phyloP scores from a whole-genome alignment of 805 yeast genomes.

The Saccharomycopsis sp. region DNA sequence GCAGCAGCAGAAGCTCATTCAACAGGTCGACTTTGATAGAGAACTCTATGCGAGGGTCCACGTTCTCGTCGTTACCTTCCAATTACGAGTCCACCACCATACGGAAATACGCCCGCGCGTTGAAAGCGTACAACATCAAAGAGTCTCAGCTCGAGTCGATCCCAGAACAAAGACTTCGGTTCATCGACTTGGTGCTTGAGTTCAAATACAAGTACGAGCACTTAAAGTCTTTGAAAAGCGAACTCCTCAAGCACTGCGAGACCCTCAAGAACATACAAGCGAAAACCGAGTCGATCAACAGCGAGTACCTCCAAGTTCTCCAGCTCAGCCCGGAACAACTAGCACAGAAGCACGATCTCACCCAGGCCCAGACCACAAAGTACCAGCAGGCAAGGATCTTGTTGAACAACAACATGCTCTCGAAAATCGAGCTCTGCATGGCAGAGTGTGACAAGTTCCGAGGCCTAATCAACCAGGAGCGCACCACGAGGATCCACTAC shows the following conservation, averaged over 20 bases:
- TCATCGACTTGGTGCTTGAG: constrained; percentile 12
- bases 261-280: too few species aligned
- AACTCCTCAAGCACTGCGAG: too few species aligned
- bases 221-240: too few species aligned
- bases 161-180: constrained; percentile 9
- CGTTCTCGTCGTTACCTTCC: too few species aligned
- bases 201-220: constrained; percentile 14
- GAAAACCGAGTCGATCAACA: too few species aligned
- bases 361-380: constrained; percentile 2
- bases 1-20: not conserved
- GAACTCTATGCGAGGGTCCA: not conserved
- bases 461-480: constrained; percentile 12
- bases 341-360: not conserved
- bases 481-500: constrained; percentile 14
- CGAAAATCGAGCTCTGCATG: constrained; percentile 4
- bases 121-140: constrained; percentile 4
- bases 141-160: constrained; percentile 5
- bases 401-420: constrained; percentile 7
- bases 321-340: not conserved
- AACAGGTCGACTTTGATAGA: not conserved
- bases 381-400: not conserved
- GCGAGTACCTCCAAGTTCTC: too few species aligned
- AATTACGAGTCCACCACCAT: too few species aligned
- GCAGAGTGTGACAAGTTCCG: constrained; percentile 10
- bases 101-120: not conserved